phyloP scores from a whole-genome alignment of 1,284 basidiomycete genomes.

The Apiotrichum akiyoshidainum region DNA sequence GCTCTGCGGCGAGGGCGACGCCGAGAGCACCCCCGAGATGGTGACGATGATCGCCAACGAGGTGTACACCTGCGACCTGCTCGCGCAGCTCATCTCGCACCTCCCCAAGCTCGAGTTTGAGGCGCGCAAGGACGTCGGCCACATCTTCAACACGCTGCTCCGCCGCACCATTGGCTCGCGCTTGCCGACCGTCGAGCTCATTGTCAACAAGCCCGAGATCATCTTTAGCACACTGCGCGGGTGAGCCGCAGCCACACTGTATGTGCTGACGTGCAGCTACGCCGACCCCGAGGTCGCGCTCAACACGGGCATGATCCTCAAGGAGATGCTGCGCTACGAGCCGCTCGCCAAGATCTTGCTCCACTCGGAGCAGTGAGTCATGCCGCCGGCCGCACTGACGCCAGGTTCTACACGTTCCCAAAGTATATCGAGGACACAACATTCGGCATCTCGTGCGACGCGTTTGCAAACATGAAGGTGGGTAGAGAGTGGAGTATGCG shows the following conservation, averaged over 20 bases:
- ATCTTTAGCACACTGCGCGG: constrained; percentile 83
- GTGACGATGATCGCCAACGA: constrained; percentile 93
- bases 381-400: no score
- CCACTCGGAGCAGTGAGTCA: constrained; percentile 81
- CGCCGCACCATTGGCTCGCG: constrained; percentile 89
- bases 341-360: constrained; percentile 84
- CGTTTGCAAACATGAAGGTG: constrained; percentile 88
- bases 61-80: constrained; percentile 84
- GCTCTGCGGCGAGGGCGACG: constrained; percentile 38
- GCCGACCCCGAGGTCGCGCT: constrained; percentile 91
- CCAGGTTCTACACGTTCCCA: constrained; percentile 92
- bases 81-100: constrained; percentile 75
- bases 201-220: constrained; percentile 77
- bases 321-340: constrained; percentile 95
- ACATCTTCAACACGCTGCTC: constrained; percentile 94
- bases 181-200: constrained; percentile 92
- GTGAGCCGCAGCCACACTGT: constrained; percentile 25
- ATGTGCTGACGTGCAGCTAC: constrained; percentile 56
- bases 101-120: constrained; percentile 92
- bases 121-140: constrained; percentile 84
- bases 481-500: constrained; percentile 16
- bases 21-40: constrained; percentile 64
- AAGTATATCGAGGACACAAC: constrained; percentile 96
- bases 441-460: constrained; percentile 97
- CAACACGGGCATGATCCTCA: constrained; percentile 96